phyloP scores from a whole-genome alignment of 345 rosid genomes.

The Excoecaria agallocha region DNA sequence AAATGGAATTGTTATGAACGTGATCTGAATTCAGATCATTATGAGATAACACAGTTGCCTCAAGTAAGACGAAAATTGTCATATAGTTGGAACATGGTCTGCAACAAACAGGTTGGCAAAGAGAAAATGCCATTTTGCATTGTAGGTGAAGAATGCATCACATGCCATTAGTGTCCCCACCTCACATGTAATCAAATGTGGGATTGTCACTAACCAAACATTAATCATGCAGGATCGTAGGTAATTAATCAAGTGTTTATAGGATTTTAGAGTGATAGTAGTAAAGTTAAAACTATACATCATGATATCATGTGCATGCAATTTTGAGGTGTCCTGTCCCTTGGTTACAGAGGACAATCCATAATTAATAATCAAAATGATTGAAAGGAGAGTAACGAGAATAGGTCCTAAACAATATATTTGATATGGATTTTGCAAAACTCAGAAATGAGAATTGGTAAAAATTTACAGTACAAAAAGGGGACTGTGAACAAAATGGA shows the following conservation, averaged over 20 bases:
- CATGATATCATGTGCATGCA: conserved; percentile 4
- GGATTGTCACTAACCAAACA: not conserved
- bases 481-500: not conserved
- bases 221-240: conserved; percentile 1
- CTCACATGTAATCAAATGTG: conserved; percentile 18
- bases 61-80: not conserved
- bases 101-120: not conserved
- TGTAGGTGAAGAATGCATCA: conserved; percentile 17
- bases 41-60: not conserved
- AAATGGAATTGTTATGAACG: no score
- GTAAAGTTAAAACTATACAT: not conserved
- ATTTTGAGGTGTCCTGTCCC: not conserved
- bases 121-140: not conserved
- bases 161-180: conserved; percentile 19
- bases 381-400: not conserved
- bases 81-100: not conserved
- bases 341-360: conserved; percentile 2
- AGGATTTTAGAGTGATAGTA: not conserved
- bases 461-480: not conserved
- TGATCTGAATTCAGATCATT: no score
- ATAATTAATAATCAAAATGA: conserved; percentile 2
- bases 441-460: not conserved
- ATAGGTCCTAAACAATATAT: not conserved
- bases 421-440: not conserved
- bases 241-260: conserved; percentile 4